These are phyloP conservation scores for Lanmaoa rubissima DNA, from an alignment of 768 basidiomycete species.

Conservation along the genomic window DNA sequence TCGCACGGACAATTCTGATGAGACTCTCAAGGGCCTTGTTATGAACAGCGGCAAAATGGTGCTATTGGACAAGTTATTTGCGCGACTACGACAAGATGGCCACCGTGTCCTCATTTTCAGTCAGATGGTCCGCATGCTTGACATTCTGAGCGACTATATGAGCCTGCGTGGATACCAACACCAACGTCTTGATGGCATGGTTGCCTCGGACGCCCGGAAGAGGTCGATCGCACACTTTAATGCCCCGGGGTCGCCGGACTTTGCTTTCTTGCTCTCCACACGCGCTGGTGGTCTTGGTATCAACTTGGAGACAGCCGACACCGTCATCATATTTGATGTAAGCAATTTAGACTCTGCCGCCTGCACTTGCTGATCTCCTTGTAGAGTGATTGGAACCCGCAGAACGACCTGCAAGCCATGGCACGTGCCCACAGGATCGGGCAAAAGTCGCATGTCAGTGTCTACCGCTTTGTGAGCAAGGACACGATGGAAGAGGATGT, in stretches of 20 bases:
- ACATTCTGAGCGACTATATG: constrained; percentile 99
- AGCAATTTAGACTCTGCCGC: constrained; percentile 31
- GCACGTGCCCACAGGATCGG: constrained; percentile 98
- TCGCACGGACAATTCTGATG: constrained; percentile 60
- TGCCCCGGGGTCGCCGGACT: constrained; percentile 87
- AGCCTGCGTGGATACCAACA: constrained; percentile 82
- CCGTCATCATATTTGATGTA: constrained; percentile 98
- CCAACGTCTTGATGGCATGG: constrained; percentile 95
- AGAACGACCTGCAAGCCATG: constrained; percentile 99
- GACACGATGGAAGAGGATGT: constrained; percentile 99
- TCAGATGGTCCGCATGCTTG: constrained; percentile 98
- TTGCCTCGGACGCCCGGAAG: constrained; percentile 89
- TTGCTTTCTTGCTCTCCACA: constrained; percentile 95
- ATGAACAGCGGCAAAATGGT: constrained; percentile 99
- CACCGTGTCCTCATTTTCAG: constrained; percentile 99
- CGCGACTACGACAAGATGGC: constrained; percentile 82
- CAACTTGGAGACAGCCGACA: constrained; percentile 98
- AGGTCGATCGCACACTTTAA: constrained; percentile 98
- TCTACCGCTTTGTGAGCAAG: constrained; percentile 97
- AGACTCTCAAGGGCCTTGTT: constrained; percentile 91
- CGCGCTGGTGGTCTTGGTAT: constrained; percentile 97
- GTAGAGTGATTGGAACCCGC: constrained; percentile 97
- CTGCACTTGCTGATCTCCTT: constrained; percentile 12
- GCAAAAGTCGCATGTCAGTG: constrained; percentile 97
- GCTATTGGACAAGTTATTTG: constrained; percentile 93